A percentile compares a stretch with the other conserved stretches of the same genome.
Conservation (phyloP, 2,329 filamentous ascomycete genomes). For the Helicocarpus griseus region DNA sequence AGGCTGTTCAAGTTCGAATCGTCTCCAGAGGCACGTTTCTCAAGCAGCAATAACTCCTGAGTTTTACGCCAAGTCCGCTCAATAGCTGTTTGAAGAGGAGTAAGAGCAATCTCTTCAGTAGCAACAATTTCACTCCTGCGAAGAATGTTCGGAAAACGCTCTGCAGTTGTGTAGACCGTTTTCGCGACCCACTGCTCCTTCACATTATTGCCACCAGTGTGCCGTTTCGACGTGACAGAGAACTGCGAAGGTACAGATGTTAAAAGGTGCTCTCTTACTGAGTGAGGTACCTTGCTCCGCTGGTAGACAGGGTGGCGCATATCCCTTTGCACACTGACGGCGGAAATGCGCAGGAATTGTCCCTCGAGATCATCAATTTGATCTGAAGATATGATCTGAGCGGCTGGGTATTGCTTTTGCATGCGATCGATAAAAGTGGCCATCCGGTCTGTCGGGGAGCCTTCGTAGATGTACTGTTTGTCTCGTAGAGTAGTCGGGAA, state of each 20-base stretch:
- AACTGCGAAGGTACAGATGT: slow-evolving; percentile 69
- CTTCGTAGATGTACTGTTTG: slow-evolving; percentile 89
- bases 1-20: slow-evolving; percentile 59
- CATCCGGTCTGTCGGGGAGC: slow-evolving; percentile 63
- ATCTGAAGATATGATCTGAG: slow-evolving; percentile 64
- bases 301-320: slow-evolving; percentile 76
- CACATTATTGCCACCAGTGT: slow-evolving; percentile 55
- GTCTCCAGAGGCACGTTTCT: slow-evolving; percentile 66
- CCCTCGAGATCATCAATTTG: slow-evolving; percentile 76
- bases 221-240: slow-evolving; percentile 63
- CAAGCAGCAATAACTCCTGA: slow-evolving; percentile 66
- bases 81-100: slow-evolving; percentile 74
- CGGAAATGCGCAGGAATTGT: slow-evolving; percentile 75
- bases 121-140: slow-evolving; percentile 75
- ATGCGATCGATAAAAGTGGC: slow-evolving; percentile 81
- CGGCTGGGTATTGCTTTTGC: slow-evolving; percentile 79
- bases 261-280: slow-evolving; percentile 78
- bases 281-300: slow-evolving; percentile 70
- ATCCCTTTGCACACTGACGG: slow-evolving; percentile 74
- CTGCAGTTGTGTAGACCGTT: slow-evolving; percentile 69
- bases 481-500: slow-evolving; percentile 74
- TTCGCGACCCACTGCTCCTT: slow-evolving; percentile 74
- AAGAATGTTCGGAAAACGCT: slow-evolving; percentile 84
- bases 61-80: slow-evolving; percentile 89
- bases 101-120: slow-evolving; percentile 55